A percentile compares a stretch with the other conserved stretches of the same genome.
Conservation (phyloP, 2,329 filamentous ascomycete species). For the Annulohypoxylon truncatum region DNA sequence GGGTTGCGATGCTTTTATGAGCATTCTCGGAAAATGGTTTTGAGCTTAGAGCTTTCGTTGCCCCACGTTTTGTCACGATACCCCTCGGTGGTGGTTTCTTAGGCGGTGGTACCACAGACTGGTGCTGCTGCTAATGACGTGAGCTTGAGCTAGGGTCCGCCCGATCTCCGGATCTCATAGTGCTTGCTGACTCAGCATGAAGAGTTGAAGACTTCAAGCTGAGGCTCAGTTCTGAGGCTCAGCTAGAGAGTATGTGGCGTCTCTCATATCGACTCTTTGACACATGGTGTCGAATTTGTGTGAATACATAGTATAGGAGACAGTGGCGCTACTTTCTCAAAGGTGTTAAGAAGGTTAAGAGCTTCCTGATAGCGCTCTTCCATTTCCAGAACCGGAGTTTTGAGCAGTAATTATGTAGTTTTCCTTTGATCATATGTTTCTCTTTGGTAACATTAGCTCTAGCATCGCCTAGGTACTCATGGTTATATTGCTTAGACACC, state of each 20-base stretch:
- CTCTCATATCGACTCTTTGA: not conserved
- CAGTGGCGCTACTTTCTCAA: not conserved
- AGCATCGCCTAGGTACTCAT: not conserved
- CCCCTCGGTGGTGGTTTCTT: constrained; percentile 12
- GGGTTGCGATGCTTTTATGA: not conserved
- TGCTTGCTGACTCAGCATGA: constrained; percentile 32
- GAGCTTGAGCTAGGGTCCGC: constrained; percentile 11
- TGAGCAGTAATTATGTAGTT: no score
- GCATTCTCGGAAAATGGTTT: not conserved
- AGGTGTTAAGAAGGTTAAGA: not conserved
- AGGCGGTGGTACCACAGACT: constrained; percentile 26
- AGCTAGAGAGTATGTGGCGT: constrained; percentile 6
- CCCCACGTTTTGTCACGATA: constrained; percentile 37
- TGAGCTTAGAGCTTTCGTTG: constrained; percentile 19
- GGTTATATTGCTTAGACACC: not conserved
- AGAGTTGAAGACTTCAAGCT: not conserved
- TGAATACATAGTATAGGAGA: not conserved
- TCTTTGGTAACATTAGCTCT: not conserved
- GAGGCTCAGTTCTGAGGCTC: constrained; percentile 14
- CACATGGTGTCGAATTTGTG: not conserved
- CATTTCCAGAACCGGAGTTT: not conserved
- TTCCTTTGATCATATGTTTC: not conserved
- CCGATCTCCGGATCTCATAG: constrained; percentile 33
- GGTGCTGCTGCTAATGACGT: constrained; percentile 30
- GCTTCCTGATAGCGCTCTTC: not conserved